Evolutionary conservation across 306 rosid genomes (phyloP).

Genomic region (Rosa lucieae): DNA sequence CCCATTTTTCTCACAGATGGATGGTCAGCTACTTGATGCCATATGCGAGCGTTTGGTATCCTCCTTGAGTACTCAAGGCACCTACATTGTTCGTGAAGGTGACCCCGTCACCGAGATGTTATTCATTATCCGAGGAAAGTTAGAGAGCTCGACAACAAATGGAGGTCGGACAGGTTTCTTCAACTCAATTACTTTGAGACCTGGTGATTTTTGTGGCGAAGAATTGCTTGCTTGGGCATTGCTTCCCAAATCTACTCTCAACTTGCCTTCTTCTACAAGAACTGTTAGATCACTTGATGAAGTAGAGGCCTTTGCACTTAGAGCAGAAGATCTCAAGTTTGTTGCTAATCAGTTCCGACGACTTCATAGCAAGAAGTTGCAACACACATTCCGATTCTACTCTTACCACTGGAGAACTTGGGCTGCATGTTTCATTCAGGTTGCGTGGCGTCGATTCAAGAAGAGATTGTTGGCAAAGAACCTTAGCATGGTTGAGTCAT

Average conservation of each 20-base stretch:
- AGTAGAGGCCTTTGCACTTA: conserved; percentile 88
- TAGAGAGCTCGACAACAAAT: conserved; percentile 91
- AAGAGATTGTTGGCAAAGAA: conserved; percentile 52
- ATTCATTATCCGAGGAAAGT: conserved; percentile 78
- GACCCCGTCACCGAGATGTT: conserved; percentile 94
- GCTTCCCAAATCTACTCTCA: conserved; percentile 79
- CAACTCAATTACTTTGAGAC: conserved; percentile 68
- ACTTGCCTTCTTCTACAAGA: conserved; percentile 89
- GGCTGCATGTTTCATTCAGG: conserved; percentile 93
- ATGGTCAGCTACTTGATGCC: conserved; percentile 79
- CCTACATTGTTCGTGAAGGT: conserved; percentile 84
- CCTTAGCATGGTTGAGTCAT: conserved; percentile 56
- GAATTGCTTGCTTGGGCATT: conserved; percentile 95
- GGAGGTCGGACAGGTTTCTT: conserved; percentile 94
- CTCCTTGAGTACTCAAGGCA: conserved; percentile 71
- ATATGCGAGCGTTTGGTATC: conserved; percentile 84
- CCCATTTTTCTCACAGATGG: conserved; percentile 94
- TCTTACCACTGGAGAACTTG: conserved; percentile 96
- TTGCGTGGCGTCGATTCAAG: conserved; percentile 76
- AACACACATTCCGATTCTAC: conserved; percentile 89
- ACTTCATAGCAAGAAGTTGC: conserved; percentile 90
- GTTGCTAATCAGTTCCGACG: conserved; percentile 88
- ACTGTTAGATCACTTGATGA: conserved; percentile 74
- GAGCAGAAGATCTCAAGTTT: conserved; percentile 91
- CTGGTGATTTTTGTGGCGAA: conserved; percentile 95